Evolutionary conservation across 2,329 filamentous ascomycete genomes (phyloP).

Genomic region (Alternaria hordeiaustralica): DNA sequence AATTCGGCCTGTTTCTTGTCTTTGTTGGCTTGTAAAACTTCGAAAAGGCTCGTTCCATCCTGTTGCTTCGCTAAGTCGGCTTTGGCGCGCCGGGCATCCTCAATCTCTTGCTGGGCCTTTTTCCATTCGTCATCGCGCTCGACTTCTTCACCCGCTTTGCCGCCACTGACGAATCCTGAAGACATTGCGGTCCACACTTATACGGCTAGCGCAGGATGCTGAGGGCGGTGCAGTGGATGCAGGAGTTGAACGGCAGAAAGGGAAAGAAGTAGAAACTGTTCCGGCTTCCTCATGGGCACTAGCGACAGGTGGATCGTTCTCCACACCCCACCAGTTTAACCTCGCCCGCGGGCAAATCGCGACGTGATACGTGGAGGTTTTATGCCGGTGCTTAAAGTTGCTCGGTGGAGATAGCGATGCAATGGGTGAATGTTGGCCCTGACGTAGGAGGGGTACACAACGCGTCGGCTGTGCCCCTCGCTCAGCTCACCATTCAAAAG

Average conservation of each 20-base stretch:
- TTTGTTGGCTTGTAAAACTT: conserved; percentile 82
- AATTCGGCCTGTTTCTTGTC: conserved; percentile 85
- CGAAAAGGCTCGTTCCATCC: conserved; percentile 71
- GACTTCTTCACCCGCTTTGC: conserved; percentile 52
- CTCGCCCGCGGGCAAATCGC: conserved; percentile 13
- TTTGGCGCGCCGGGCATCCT: conserved; percentile 63
- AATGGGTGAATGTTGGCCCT: conserved; percentile 8
- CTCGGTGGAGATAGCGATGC: neutral
- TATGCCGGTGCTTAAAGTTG: conserved; percentile 13
- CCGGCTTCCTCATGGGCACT: conserved; percentile 13
- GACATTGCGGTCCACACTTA: conserved; percentile 38
- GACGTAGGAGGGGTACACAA: conserved; percentile 18
- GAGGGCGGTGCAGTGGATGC: neutral
- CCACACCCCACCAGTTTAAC: conserved; percentile 5
- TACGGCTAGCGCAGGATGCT: conserved; percentile 19
- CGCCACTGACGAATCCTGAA: conserved; percentile 62
- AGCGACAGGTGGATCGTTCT: conserved; percentile 3
- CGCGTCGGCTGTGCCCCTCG: conserved; percentile 10
- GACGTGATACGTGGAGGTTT: conserved; percentile 13
- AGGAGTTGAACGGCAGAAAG: conserved; percentile 2
- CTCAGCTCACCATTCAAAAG: conserved; percentile 8
- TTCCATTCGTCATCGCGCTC: conserved; percentile 66
- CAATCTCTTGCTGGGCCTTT: conserved; percentile 68
- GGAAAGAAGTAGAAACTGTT: conserved; percentile 7
- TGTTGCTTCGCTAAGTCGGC: conserved; percentile 59